Percentiles rank a stretch among this genome's conserved stretches.
Evolutionary conservation across 768 basidiomycete genomes (phyloP).

Genomic region (Calvatia gigantea): DNA sequence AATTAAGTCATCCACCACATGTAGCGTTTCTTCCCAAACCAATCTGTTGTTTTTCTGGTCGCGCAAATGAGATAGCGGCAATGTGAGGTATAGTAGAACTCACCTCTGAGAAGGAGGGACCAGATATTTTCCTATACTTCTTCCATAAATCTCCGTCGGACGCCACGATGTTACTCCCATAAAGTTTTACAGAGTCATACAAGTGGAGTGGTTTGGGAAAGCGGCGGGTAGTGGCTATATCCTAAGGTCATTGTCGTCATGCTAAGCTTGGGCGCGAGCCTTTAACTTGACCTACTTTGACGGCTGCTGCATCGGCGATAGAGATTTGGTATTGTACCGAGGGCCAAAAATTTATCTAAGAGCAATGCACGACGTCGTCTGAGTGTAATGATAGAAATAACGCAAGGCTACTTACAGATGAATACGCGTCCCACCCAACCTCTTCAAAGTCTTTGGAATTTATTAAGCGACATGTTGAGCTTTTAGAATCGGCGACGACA

Average conservation of each 20-base stretch:
- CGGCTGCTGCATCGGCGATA: constrained; percentile 36
- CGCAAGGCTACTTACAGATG: constrained; percentile 22
- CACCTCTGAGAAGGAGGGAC: constrained; percentile 66
- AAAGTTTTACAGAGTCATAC: constrained; percentile 45
- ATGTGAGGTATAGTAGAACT: constrained; percentile 10
- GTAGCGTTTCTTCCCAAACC: constrained; percentile 44
- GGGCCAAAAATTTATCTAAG: constrained; percentile 26
- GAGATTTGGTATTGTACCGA: constrained; percentile 18
- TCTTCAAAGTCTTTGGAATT: constrained; percentile 13
- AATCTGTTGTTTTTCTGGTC: constrained; percentile 41
- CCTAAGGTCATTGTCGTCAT: constrained; percentile 27
- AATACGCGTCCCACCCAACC: constrained; percentile 33
- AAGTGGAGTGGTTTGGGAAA: constrained; percentile 54
- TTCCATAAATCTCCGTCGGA: constrained; percentile 68
- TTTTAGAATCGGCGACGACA: not conserved
- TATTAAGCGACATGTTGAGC: constrained; percentile 22
- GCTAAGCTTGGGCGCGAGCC: not conserved
- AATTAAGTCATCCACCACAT: constrained; percentile 41
- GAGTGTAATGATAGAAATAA: not conserved
- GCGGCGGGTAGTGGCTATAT: constrained; percentile 44
- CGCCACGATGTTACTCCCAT: constrained; percentile 60
- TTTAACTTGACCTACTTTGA: constrained; percentile 28
- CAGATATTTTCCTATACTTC: constrained; percentile 56
- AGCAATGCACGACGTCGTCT: not conserved
- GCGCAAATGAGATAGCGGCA: not conserved